Conservation (phyloP, 306 rosid species). For the Medicago arabica region DNA sequence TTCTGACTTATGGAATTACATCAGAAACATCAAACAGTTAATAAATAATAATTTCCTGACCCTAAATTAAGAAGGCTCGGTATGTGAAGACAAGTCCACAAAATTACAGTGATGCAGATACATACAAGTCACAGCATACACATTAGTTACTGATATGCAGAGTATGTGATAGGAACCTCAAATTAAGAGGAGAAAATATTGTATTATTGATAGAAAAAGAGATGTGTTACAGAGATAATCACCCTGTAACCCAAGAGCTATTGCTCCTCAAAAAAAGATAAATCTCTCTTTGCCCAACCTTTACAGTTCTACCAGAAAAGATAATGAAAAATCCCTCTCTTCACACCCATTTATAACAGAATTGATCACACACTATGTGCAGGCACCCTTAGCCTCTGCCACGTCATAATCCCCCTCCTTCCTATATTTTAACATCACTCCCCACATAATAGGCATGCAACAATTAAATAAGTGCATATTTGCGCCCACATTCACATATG, state of each 20-base stretch:
- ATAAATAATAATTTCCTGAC: neutral
- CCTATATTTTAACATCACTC: neutral
- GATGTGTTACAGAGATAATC: neutral
- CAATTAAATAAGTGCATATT: neutral
- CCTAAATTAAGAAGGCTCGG: neutral
- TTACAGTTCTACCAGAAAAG: neutral
- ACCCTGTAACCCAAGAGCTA: neutral
- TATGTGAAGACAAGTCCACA: slow-evolving; percentile 1
- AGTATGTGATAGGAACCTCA: neutral
- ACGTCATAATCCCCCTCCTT: too few species aligned
- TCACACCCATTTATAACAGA: neutral
- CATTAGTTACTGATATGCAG: neutral
- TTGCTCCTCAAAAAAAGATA: neutral
- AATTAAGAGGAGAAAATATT: neutral
- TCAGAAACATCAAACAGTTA: neutral
- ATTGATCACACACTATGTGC: neutral
- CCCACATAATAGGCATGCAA: neutral
- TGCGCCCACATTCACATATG: neutral
- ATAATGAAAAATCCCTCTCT: neutral
- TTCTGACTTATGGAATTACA: too few species aligned
- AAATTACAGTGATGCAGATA: neutral
- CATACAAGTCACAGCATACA: slow-evolving; percentile 18
- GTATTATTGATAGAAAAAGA: too few species aligned
- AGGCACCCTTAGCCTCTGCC: too few species aligned
- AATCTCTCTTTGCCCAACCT: neutral